These are phyloP conservation scores for Geotrichum australiense DNA, from an alignment of 1,139 yeast species.

Conservation along the genomic window DNA sequence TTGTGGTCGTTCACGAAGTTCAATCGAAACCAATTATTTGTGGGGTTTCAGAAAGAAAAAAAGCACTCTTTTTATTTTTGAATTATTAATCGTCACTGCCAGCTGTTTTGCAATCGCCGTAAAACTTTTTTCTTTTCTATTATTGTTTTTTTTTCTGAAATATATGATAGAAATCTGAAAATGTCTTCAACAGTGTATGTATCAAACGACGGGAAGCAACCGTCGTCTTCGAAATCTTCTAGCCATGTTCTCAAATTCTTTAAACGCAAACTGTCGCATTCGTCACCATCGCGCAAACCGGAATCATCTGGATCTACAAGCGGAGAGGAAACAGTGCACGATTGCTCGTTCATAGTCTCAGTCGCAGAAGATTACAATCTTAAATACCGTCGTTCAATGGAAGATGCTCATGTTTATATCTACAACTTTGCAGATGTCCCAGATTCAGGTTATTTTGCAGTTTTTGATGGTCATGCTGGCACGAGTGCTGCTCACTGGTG, in stretches of 20 bases:
- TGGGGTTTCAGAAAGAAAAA: no score
- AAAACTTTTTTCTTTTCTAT: neutral
- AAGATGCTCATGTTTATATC: conserved; percentile 90
- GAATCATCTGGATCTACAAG: conserved; percentile 16
- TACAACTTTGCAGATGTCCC: conserved; percentile 83
- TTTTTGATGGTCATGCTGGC: conserved; percentile 98
- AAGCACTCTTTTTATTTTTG: no score
- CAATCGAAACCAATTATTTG: no score
- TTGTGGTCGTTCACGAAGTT: no score
- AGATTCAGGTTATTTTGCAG: conserved; percentile 94
- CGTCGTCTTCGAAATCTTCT: conserved; percentile 6
- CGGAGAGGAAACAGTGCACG: conserved; percentile 16
- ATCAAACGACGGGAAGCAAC: conserved; percentile 9
- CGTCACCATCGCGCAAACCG: conserved; percentile 13
- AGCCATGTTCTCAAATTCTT: conserved; percentile 12
- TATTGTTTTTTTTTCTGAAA: neutral
- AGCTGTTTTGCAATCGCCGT: no score
- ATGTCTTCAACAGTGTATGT: conserved; percentile 13
- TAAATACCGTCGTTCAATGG: conserved; percentile 84
- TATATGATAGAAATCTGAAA: no score
- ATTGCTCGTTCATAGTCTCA: conserved; percentile 50
- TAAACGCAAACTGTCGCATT: conserved; percentile 11
- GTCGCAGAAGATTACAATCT: conserved; percentile 83
- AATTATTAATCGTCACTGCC: no score
- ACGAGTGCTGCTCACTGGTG: conserved; percentile 92